Base-by-base conservation (phyloP, 495 filamentous ascomycete genomes). In the Aspergillus panamensis region DNA sequence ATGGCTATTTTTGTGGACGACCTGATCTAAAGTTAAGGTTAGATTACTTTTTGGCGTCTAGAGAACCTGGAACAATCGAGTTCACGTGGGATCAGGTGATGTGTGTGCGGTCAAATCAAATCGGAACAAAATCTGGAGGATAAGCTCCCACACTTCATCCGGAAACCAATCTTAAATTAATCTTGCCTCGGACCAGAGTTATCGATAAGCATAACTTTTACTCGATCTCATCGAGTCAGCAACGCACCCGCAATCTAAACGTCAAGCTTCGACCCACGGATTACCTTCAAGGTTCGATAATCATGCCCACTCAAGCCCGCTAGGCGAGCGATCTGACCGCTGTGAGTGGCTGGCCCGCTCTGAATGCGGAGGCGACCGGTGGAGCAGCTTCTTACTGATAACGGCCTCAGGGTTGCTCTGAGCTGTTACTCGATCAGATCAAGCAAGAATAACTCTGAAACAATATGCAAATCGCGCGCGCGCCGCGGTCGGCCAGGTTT, bases 221-320 rank as follows among this genome's bases (percentile, higher is more conserved):
- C 73, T 75, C 69, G 73, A 75, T 75, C 60, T 31, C 62, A 75
- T 75, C 71, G 73, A 73, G 73, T 75, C 71, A 25, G 25, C 25
- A 25, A 25, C 2, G 25, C 5, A 25, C 25, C 25, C 25, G 25
- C 25, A 25, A 25, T 25, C 25, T 25, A 5, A n/a, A n/a, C n/a
- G n/a, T n/a, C n/a, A n/a, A 75, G 54, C 63, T 45, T 19, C 33
- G 13, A 17, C 39, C 62, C 50, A 52, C 56, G 54, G 69, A 43
- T 6, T n/a, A n/a, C n/a, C n/a, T n/a, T n/a, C n/a, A n/a, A n/a
- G n/a, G n/a, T n/a, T n/a, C n/a, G n/a, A n/a, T n/a, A n/a, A n/a
- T n/a, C n/a, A n/a, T n/a, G n/a, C n/a, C n/a, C 48, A 53, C 16
- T 32, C 51, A 43, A 30, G 44, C 33, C 3, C 57, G 39, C 58